Percentiles rank a stretch among this genome's conserved stretches.
Evolutionary conservation across 2,329 filamentous ascomycete genomes (phyloP).

Genomic region (Macrophomina phaseolina): DNA sequence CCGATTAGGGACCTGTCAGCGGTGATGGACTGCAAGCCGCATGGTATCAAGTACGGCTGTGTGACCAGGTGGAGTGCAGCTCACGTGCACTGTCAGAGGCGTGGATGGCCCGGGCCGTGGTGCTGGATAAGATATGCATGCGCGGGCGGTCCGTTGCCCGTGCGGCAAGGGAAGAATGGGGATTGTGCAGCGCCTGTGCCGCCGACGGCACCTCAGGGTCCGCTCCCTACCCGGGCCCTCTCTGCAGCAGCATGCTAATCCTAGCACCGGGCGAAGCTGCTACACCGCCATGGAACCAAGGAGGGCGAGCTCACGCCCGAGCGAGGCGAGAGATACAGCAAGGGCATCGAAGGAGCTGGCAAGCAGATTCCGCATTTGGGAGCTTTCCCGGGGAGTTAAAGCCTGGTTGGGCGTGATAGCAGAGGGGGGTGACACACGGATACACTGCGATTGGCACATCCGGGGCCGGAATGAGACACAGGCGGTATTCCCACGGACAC

Average conservation of each 20-base stretch:
- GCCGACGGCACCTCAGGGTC: conserved; percentile 2
- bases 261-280: conserved; percentile 12
- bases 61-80: conserved; percentile 11
- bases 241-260: background rate
- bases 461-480: background rate
- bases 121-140: conserved; percentile 16
- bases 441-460: background rate
- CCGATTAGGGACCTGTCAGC: background rate
- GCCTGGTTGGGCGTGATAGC: background rate
- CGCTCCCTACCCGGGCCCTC: background rate
- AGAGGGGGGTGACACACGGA: background rate
- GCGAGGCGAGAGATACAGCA: conserved; percentile 12
- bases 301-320: conserved; percentile 19
- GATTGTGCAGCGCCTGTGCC: conserved; percentile 12
- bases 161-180: background rate
- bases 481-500: background rate
- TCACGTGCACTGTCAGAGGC: conserved; percentile 19
- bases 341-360: background rate
- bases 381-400: background rate
- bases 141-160: conserved; percentile 12
- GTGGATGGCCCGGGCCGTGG: background rate
- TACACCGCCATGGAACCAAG: background rate
- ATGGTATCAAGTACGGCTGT: conserved; percentile 2
- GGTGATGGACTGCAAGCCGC: conserved; percentile 9
- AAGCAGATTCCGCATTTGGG: background rate